Evolutionary conservation across 2,329 filamentous ascomycete species (phyloP).

Genomic region (Rhynchosporium agropyri): DNA sequence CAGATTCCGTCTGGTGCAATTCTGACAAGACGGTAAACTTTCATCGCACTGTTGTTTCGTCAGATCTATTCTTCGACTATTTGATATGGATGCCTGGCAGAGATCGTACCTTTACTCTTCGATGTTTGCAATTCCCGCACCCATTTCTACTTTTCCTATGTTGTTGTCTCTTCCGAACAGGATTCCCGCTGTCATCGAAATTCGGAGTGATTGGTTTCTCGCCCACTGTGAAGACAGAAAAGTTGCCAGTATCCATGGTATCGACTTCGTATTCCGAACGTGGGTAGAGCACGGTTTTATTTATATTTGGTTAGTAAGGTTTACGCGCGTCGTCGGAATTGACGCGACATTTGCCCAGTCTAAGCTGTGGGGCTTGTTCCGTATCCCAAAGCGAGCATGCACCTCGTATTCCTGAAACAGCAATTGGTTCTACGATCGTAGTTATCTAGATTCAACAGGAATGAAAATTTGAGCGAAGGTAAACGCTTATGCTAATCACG

Average conservation of each 20-base stretch:
- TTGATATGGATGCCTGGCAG: no score
- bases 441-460: neutral
- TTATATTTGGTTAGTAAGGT: neutral
- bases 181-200: constrained; percentile 22
- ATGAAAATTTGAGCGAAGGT: neutral
- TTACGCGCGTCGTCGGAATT: constrained; percentile 6
- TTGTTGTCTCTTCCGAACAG: constrained; percentile 19
- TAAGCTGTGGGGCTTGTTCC: neutral
- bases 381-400: constrained; percentile 3
- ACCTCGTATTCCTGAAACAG: constrained; percentile 5
- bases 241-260: constrained; percentile 17
- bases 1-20: constrained; percentile 20
- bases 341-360: constrained; percentile 6
- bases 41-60: constrained; percentile 22
- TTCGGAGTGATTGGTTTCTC: constrained; percentile 5
- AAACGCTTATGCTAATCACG: neutral
- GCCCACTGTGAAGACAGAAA: constrained; percentile 20
- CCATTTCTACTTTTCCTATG: constrained; percentile 23
- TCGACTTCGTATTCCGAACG: constrained; percentile 22
- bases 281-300: neutral
- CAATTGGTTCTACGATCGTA: neutral
- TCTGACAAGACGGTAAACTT: constrained; percentile 13
- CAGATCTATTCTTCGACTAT: neutral
- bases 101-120: constrained; percentile 23
- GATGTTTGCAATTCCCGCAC: constrained; percentile 21